A percentile compares a stretch with the other conserved stretches of the same genome.
These are phyloP conservation scores for Baorangia bicolor DNA, from an alignment of 768 basidiomycete genomes.

Conservation along the genomic window DNA sequence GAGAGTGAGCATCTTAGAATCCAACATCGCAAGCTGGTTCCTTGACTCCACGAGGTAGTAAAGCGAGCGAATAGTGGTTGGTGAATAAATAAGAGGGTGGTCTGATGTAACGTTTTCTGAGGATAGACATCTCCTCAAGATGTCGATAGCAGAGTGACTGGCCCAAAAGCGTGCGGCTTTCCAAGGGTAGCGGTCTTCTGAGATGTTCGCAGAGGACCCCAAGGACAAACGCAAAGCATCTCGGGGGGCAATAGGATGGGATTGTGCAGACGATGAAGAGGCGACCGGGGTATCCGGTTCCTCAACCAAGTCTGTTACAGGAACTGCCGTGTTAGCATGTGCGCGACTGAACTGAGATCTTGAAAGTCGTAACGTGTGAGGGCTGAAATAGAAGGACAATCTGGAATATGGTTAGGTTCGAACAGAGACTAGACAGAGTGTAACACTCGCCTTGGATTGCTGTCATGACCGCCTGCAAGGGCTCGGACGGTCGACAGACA, in stretches of 20 bases:
- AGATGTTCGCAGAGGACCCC: background rate
- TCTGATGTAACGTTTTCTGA: conserved; percentile 9
- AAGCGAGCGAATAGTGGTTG: conserved; percentile 38
- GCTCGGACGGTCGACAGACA: conserved; percentile 51
- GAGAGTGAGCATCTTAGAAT: conserved; percentile 36
- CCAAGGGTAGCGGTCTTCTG: background rate
- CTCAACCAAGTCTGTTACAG: background rate
- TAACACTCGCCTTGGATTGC: conserved; percentile 22
- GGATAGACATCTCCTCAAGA: conserved; percentile 16
- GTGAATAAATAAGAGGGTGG: conserved; percentile 18
- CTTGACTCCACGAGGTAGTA: conserved; percentile 39
- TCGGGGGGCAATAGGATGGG: background rate
- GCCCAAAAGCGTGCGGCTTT: background rate
- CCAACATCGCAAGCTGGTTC: conserved; percentile 35
- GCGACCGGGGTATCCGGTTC: background rate
- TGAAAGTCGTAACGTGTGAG: background rate
- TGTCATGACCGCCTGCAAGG: conserved; percentile 39
- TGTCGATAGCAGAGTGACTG: conserved; percentile 10
- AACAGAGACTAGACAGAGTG: background rate
- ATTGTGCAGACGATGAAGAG: background rate
- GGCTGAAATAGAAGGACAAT: background rate
- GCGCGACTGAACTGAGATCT: background rate
- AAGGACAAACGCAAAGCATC: background rate
- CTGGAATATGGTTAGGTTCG: conserved; percentile 2
- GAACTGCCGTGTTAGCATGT: background rate